Percentiles rank a stretch among this genome's conserved stretches.
These are phyloP conservation scores for Wickerhamiella australiensis DNA, from an alignment of 805 yeast species.

Conservation along the genomic window DNA sequence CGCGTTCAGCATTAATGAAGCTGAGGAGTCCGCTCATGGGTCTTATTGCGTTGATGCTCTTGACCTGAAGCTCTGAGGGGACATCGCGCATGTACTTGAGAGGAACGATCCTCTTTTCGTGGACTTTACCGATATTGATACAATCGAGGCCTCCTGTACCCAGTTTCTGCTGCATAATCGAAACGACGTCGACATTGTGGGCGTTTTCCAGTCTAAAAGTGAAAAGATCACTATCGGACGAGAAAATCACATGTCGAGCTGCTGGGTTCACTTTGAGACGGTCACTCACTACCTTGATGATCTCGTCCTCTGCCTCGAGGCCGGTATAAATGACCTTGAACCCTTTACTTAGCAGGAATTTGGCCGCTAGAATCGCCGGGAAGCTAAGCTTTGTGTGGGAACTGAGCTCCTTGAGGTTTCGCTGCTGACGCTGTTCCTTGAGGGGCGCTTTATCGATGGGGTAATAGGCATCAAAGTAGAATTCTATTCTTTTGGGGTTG, in stretches of 20 bases:
- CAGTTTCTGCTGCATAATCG: background rate
- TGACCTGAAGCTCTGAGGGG: background rate
- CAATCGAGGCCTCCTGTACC: background rate
- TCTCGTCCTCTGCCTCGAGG: conserved; percentile 13
- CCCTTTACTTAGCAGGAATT: background rate
- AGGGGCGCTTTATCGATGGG: conserved; percentile 3
- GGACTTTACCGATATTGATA: conserved; percentile 6
- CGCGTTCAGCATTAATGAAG: background rate
- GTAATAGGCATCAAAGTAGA: conserved; percentile 7
- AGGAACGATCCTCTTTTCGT: background rate
- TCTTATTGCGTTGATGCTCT: background rate
- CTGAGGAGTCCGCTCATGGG: background rate
- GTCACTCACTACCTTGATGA: conserved; percentile 3
- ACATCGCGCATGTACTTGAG: background rate
- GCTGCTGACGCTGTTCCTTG: conserved; percentile 1
- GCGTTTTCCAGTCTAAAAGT: conserved; percentile 7
- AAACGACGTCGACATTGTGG: conserved; percentile 1
- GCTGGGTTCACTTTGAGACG: background rate
- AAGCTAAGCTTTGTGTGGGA: background rate
- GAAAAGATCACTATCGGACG: conserved; percentile 10
- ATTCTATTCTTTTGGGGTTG: background rate
- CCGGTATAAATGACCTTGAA: conserved; percentile 6
- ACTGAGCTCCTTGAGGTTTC: conserved; percentile 7
- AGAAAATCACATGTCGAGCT: conserved; percentile 2
- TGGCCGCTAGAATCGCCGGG: background rate